Conservation (phyloP, 495 filamentous ascomycete species). For the Bacidia gigantensis region DNA sequence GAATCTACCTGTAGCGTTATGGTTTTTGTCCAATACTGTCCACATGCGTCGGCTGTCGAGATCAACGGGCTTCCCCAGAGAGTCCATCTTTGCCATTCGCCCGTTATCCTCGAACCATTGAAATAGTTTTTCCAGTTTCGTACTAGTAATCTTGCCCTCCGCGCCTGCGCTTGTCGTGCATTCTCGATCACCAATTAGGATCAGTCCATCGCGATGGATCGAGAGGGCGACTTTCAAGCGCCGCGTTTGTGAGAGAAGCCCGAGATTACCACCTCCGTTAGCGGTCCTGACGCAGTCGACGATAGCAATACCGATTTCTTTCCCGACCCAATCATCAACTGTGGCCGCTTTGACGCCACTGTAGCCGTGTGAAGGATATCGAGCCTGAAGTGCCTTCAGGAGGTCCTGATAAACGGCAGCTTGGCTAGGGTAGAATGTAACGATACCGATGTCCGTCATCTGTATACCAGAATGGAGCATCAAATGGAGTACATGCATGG, state of each 20-base stretch:
- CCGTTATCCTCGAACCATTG: not conserved
- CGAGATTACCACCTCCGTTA: not conserved
- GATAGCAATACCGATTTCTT: not conserved
- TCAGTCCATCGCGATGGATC: not conserved
- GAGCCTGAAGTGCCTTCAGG: not conserved
- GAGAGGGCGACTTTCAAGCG: not conserved
- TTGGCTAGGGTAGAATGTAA: not conserved
- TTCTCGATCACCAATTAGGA: not conserved
- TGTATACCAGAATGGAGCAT: not conserved
- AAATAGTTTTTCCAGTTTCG: not conserved
- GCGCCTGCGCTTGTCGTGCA: not conserved
- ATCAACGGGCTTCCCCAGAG: not conserved
- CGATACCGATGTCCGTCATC: not conserved
- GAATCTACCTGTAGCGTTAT: not conserved
- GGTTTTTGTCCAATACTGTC: not conserved
- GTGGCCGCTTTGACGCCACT: not conserved
- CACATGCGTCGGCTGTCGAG: not conserved
- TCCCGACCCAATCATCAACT: not conserved
- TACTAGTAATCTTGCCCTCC: not conserved
- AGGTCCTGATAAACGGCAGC: not conserved
- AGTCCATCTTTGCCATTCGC: not conserved
- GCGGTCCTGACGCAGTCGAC: not conserved
- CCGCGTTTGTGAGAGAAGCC: not conserved
- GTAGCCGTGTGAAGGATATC: not conserved
- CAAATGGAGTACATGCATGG: not conserved